Percentiles rank a stretch among this genome's conserved stretches.
phyloP scores from a whole-genome alignment of 305 asterid species.

The Solanum hybrid region DNA sequence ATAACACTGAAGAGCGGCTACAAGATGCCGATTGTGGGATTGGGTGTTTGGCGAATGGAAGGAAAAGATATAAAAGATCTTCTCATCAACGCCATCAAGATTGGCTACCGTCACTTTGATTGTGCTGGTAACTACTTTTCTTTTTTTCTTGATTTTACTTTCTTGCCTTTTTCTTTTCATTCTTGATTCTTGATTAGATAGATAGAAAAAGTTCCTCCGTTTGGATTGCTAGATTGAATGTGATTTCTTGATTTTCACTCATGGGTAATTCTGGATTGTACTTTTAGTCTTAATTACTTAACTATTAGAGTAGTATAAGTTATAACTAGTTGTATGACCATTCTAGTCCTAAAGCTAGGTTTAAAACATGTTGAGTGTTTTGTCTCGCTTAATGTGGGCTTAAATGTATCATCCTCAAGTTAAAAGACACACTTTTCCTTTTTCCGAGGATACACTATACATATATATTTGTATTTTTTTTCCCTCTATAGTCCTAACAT shows the following conservation, averaged over 20 bases:
- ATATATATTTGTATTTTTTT: neutral
- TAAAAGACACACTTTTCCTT: neutral
- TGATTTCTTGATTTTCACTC: neutral
- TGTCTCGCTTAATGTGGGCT: neutral
- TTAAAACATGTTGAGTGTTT: neutral
- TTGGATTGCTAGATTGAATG: neutral
- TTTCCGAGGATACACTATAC: neutral
- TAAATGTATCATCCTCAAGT: neutral
- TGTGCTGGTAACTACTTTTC: conserved; percentile 30
- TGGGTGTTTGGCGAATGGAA: conserved; percentile 60
- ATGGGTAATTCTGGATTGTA: neutral
- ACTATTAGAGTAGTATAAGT: neutral
- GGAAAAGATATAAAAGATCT: conserved; percentile 42
- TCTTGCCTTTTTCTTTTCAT: neutral
- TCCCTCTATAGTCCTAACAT: neutral
- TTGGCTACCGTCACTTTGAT: conserved; percentile 52
- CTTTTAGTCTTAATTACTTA: neutral
- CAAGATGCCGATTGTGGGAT: conserved; percentile 44
- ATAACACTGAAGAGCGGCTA: conserved; percentile 37
- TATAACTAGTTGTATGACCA: neutral
- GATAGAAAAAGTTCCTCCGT: neutral
- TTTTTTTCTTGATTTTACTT: neutral
- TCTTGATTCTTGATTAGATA: neutral
- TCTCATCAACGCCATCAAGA: conserved; percentile 33
- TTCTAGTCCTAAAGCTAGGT: neutral